Base-by-base conservation (phyloP, 768 basidiomycete species). In the Omphalotus guepiniiformis region DNA sequence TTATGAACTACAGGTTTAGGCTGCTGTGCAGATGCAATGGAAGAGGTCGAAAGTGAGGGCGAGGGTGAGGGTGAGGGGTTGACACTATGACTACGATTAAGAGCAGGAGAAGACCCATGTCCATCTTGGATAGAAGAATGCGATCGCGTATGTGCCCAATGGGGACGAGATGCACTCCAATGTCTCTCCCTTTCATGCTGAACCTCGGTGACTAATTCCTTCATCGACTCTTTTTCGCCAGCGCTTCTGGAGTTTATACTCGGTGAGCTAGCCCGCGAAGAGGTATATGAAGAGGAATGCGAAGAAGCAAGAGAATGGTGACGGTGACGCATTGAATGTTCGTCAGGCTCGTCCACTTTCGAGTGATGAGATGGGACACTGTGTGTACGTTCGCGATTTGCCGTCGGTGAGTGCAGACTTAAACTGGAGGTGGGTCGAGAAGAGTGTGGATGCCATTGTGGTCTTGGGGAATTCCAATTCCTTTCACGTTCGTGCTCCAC, bases 391-490 rank as follows among this genome's bases (percentile, higher is more conserved):
- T 59, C 55, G 23, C 62, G 67, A 37, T 46, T 36, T 13, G 60
- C 62, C 27, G 53, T 43, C 47, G 63, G 61, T 16, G 70, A 70
- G 51, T 66, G 65, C 73, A 60, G 51, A 69, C 73, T 13, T 73
- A 76, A 15, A 74, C 67, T n/a, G 73, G 75, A 39, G 56, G 51
- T 55, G 55, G 46, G 36, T 12, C 36, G 27, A 13, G 45, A 28
- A 19, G 50, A 44, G 41, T 60, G 61, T 26, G 55, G 53, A 16
- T 64, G 58, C 82, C 82, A 83, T 42, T 68, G 73, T 6, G 79
- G 82, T 29, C 71, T 75, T n/a, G 78, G 80, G 6, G 82, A 75
- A 59, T 83, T 81, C 84, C 83, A 85, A 55, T 85, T 85, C 39
- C 80, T 70, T 62, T 85, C 83, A 39, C 82, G 73, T 53, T 76